Evolutionary conservation across 2,329 filamentous ascomycete genomes (phyloP), one percentile per base, ranked within the genome.

Genomic region (Orbilia oligospora): DNA sequence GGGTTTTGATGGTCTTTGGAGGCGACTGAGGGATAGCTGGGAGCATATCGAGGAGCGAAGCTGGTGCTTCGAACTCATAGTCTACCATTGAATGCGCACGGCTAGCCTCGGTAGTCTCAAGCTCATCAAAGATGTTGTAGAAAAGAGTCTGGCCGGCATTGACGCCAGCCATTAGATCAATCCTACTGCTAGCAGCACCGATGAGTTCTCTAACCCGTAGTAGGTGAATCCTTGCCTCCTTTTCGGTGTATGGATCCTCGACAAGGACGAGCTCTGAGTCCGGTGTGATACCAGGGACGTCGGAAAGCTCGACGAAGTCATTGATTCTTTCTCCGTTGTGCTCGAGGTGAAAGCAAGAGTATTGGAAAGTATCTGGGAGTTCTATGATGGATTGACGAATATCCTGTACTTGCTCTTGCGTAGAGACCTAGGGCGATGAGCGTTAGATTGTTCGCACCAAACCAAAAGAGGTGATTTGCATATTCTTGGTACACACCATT

Each of bases 311-410:
- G 76, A 97, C 89, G 83, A 96, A 98, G 85, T 99, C 96, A 85
- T 98, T 98, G 88, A 99, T 91, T 81, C 92, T 92, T 85, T 92
- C 87, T 81, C 93, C 93, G 76, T 93, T 91, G 86, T 94, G 91
- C 86, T 98, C 94, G 82, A 99, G 90, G 86, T 99, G 96, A 87
- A 99, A 99, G 88, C 96, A 99, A 67, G 96, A 97, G 87, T 97
- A 97, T 85, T 97, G 94, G 86, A 97, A 96, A 65, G 95, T 97
- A 77, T 91, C 89, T 4, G 96, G 96, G 63, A 94, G 89, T 85
- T 99, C 96, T 86, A 97, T 94, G 84, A 99, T 92, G 80, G 94
- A 95, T 86, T 98, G 96, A 81, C 96, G 93, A 82, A 99, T 91
- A 87, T 99, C 96, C 85, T 98, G 96, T 79, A 98, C 91, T 85